phyloP scores from a whole-genome alignment of 805 yeast genomes.

The Aciculoconidium aculeatum region DNA sequence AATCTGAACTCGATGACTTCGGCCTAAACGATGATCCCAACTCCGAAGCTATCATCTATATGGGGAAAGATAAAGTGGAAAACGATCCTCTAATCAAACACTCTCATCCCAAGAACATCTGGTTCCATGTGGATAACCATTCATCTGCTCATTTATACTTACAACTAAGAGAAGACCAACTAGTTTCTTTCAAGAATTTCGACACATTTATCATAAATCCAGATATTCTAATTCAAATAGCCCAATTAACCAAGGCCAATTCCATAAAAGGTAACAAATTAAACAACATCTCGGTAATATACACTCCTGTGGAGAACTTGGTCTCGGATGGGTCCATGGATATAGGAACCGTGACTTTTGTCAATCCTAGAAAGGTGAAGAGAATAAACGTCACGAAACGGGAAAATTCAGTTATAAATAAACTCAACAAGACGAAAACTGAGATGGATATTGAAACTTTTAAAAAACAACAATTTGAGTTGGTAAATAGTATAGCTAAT shows the following conservation, averaged over 20 bases:
- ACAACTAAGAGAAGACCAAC: slow-evolving; percentile 44
- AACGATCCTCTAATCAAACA: slow-evolving; percentile 49
- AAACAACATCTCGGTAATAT: slow-evolving; percentile 59
- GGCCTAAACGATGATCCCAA: slow-evolving; percentile 18
- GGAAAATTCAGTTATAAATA: slow-evolving; percentile 55
- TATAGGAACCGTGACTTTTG: slow-evolving; percentile 72
- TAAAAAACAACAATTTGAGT: slow-evolving; percentile 23
- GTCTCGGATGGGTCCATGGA: slow-evolving; percentile 67
- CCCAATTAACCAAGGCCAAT: slow-evolving; percentile 71
- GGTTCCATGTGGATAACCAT: slow-evolving; percentile 78
- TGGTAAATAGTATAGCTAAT: slow-evolving; percentile 29
- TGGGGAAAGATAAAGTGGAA: slow-evolving; percentile 74
- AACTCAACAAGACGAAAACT: slow-evolving; percentile 57
- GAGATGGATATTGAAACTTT: slow-evolving; percentile 48
- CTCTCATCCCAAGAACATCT: slow-evolving; percentile 60
- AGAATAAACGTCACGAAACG: slow-evolving; percentile 48
- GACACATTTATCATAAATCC: slow-evolving; percentile 35
- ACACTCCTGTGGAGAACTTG: slow-evolving; percentile 70
- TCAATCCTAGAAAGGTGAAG: slow-evolving; percentile 49
- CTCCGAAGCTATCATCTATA: slow-evolving; percentile 39
- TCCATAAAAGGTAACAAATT: slow-evolving; percentile 72
- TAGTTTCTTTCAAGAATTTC: slow-evolving; percentile 35
- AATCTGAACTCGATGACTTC: slow-evolving; percentile 11
- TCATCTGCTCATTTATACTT: slow-evolving; percentile 77
- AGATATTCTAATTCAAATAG: slow-evolving; percentile 42